phyloP scores from a whole-genome alignment of 1,139 yeast genomes.

The Yamadazyma atlantica region DNA sequence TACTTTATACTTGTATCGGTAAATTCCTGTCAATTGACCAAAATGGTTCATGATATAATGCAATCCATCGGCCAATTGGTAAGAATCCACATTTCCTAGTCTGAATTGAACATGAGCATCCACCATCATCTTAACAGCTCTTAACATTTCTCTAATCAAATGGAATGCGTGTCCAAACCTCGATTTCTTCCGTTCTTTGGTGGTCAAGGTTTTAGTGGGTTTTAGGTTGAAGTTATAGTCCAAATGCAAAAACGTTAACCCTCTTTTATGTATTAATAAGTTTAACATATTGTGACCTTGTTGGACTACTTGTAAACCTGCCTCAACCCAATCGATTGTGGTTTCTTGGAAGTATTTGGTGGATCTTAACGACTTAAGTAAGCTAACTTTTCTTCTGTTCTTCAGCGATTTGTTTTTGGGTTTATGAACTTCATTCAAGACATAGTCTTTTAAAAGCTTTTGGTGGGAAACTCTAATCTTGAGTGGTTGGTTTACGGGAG shows the following conservation, averaged over 20 bases:
- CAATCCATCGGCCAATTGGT: constrained; percentile 91
- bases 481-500: constrained; percentile 58
- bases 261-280: constrained; percentile 84
- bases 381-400: constrained; percentile 49
- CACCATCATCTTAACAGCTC: constrained; percentile 79
- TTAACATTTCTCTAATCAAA: constrained; percentile 81
- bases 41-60: constrained; percentile 87
- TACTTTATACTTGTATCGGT: constrained; percentile 93
- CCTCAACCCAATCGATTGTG: constrained; percentile 96
- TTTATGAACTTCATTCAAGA: constrained; percentile 67
- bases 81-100: constrained; percentile 88
- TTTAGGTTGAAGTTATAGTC: constrained; percentile 95
- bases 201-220: constrained; percentile 94
- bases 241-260: constrained; percentile 86
- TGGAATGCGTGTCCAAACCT: constrained; percentile 97
- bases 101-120: constrained; percentile 93
- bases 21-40: constrained; percentile 95
- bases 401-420: constrained; percentile 25
- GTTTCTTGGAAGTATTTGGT: constrained; percentile 93
- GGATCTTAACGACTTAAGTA: constrained; percentile 66
- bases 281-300: constrained; percentile 96
- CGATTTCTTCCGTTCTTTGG: constrained; percentile 94
- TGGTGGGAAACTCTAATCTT: constrained; percentile 88
- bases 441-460: constrained; percentile 72
- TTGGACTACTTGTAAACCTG: constrained; percentile 87